Evolutionary conservation across 371 early-diverging fungal species (phyloP).

Genomic region (Thermomucor indicae-seudaticae): DNA sequence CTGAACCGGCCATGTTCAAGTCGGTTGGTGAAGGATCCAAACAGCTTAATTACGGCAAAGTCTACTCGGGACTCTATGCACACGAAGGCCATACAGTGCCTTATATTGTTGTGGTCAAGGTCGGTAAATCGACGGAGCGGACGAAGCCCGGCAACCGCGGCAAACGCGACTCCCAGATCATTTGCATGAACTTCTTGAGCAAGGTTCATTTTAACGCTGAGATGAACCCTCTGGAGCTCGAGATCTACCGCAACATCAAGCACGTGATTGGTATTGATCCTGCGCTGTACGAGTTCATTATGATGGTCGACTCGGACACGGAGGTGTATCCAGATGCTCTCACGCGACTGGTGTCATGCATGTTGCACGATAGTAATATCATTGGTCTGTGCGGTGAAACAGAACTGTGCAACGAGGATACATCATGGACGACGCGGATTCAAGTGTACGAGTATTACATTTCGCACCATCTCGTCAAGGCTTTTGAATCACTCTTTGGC

Average conservation of each 20-base stretch:
- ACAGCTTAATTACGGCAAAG: constrained; percentile 87
- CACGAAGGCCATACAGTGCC: constrained; percentile 67
- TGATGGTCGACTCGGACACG: constrained; percentile 98
- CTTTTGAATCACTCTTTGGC: constrained; percentile 93
- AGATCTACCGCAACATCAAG: constrained; percentile 86
- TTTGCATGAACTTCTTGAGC: constrained; percentile 95
- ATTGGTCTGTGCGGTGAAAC: constrained; percentile 88
- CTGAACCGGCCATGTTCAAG: constrained; percentile 72
- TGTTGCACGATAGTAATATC: constrained; percentile 73
- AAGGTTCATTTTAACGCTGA: constrained; percentile 89
- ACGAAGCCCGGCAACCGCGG: constrained; percentile 96
- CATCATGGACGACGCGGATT: constrained; percentile 86
- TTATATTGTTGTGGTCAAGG: constrained; percentile 89
- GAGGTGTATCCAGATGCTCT: constrained; percentile 74
- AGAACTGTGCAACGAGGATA: constrained; percentile 71
- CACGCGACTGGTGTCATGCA: constrained; percentile 67
- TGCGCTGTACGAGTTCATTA: constrained; percentile 77
- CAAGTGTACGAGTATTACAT: constrained; percentile 97
- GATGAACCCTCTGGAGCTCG: constrained; percentile 92
- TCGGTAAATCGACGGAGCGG: constrained; percentile 78
- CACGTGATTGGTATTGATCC: constrained; percentile 79
- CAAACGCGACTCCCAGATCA: constrained; percentile 97
- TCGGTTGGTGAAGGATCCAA: constrained; percentile 85
- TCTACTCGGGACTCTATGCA: constrained; percentile 91
- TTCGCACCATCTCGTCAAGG: constrained; percentile 89